Evolutionary conservation across 257 asterid species (phyloP).

Genomic region (Solanum pinnatisectum): DNA sequence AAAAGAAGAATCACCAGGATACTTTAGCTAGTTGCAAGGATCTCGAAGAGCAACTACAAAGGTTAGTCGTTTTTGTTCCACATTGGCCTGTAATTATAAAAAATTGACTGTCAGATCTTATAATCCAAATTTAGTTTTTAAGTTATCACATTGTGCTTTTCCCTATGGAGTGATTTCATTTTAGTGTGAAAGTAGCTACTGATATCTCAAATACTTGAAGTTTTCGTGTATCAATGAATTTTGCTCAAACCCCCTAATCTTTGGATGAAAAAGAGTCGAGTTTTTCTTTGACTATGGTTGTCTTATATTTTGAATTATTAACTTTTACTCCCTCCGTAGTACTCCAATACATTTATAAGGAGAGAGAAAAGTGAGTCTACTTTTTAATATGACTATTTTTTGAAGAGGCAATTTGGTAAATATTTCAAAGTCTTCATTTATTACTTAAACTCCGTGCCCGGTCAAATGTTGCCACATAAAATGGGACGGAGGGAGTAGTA

Average conservation of each 20-base stretch:
- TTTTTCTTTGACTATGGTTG: neutral
- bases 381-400: too few species aligned
- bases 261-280: neutral
- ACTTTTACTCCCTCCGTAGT: neutral
- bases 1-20: constrained; percentile 48
- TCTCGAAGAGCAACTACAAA: constrained; percentile 61
- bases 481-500: too few species aligned
- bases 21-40: constrained; percentile 52
- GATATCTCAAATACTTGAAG: neutral
- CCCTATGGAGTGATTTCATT: neutral
- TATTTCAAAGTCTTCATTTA: too few species aligned
- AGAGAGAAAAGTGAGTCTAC: too few species aligned
- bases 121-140: neutral
- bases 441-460: too few species aligned
- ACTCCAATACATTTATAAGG: too few species aligned
- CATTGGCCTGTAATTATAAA: neutral
- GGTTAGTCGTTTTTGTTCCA: constrained; percentile 26
- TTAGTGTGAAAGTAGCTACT: neutral
- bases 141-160: neutral
- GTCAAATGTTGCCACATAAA: too few species aligned
- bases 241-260: neutral
- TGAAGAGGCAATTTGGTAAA: too few species aligned
- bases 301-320: neutral
- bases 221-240: neutral
- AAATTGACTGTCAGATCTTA: neutral